Base-by-base conservation (phyloP, 208 protist species). In the Novymonas esmeraldas region DNA sequence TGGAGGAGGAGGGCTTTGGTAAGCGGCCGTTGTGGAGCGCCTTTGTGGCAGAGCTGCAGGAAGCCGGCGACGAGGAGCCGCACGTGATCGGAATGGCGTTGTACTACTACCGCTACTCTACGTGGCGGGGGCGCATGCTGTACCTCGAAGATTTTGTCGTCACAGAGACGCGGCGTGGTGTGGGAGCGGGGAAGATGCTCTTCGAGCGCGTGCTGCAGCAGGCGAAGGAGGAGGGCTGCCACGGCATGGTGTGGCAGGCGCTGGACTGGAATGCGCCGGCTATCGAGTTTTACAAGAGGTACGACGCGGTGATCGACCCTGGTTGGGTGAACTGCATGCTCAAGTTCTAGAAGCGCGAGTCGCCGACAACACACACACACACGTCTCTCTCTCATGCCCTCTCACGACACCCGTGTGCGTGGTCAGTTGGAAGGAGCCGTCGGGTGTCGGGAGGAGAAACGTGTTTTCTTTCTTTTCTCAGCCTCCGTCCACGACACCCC, bases 91-190 rank as follows among this genome's bases (percentile, higher is more conserved):
- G 81, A 51, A 80, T 84, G 64, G 81, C 77, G 6, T 72, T 87
- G 24, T 82, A 77, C 52, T 83, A 83, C 64, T 73, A 81, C 57
- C 72, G 81, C 38, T 87, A 83, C 70, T 82, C 76, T 24, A 87
- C 81, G 14, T 87, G 81, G 81, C 71, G 77, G 20, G 81, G 81
- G 18, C 67, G 66, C 31, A 76, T 75, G 70, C 63, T 87, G 57
- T 87, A 87, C 57, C 66, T 87, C 33, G 81, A 87, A 46, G 81
- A 87, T 52, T 87, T 87, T 49, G 57, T 78, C 6, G 81, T 87
- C 24, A 70, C 60, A 10, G 73, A 83, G 57, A 50, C 24, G 24
- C 68, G 39, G 34, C 81, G 81, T 26, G 76, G 77, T 20, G 42
- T 46, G 6, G 77, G 81, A 6, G 63, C 73, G 3, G 81, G 81